Evolutionary conservation across 805 yeast species (phyloP), one percentile per base, ranked within the genome.

Genomic region (Candida ipomoeae): DNA sequence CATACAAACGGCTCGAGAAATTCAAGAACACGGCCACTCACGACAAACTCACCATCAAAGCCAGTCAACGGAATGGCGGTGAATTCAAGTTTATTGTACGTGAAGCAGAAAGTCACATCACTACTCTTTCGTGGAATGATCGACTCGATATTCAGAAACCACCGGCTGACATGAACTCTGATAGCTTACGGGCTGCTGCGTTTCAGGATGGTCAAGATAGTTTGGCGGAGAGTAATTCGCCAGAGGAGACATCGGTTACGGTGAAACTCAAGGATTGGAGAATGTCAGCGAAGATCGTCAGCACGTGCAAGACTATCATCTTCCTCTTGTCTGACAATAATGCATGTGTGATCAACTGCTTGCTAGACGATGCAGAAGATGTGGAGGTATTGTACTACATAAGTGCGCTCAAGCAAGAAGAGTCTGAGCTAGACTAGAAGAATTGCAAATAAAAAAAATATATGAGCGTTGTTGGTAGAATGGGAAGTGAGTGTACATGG

Each of bases 251-350:
- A 2, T 80, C 74, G 37, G 75, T 85, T 2, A 67, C 74, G 26
- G 79, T 87, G 29, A 75, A 74, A 56, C 67, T 81, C 21, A 79
- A 72, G 57, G 89, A 85, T 62, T 87, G 92, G 92, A 82, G 75
- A 58, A 67, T 81, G 53, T 87, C 88, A 1, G 71, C 83, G 5
- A 78, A 72, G 59, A 71, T 87, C 35, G 81, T 84, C 44, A 82
- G 81, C 29, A 70, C 78, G 2, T 83, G 89, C 61, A 80, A 81
- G 50, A 80, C 81, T 6, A 79, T 84, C 45, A 77, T 84, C 7
- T 62, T 87, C 39, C 76, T 84, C 33, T 69, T 87, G 23, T 73
- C 83, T 7, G 78, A 82, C 20, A 70, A 74, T 39, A 81, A 81
- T 49, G 82, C 82, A 2, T 77, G 87, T 51, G 82, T 83, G 0